Base-by-base conservation (phyloP, 2,329 filamentous ascomycete species). In the Colletotrichum sp. region DNA sequence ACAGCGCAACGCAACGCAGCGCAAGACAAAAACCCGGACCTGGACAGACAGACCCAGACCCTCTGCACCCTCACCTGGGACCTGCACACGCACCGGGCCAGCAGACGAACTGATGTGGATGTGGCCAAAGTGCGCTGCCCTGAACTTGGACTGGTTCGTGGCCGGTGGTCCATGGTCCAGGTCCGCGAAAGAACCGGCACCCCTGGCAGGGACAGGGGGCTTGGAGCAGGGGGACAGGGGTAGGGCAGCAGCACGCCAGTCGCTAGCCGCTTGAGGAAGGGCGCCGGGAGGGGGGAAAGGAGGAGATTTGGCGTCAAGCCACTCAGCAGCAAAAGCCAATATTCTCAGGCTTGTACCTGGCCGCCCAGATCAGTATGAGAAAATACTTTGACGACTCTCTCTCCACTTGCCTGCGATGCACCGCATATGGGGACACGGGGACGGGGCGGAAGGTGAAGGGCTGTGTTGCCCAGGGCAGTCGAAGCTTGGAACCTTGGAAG, bases 261-360 rank as follows among this genome's bases (percentile, higher is more conserved):
- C n/a, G 44, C 44, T 52, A 22, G 44, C 44, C 63, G 63, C 39
- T 48, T 27, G 27, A 52, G 39, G 39, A 27, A 48, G 34, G 48
- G 52, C n/a, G 64, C 27, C 27, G 22, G 73, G 73, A 63, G 39
- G 73, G 74, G 71, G 71, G 44, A 57, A 48, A 72, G 71, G 65
- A 61, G 71, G 74, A 76, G 74, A 74, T 76, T 74, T 76, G 66
- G 74, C 74, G 71, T 76, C 71, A 59, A 74, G 74, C 71, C 68
- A 72, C 72, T 44, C 48, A 75, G 69, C 73, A 44, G 28, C 57
- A 32, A 52, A 52, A 52, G 44, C 44, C 44, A 65, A 15, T 44
- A 72, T 59, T 36, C 39, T 22, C 59, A 59, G 12, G 68, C 55
- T 61, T 27, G 61, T 64, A 44, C 15, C 32, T 19, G 11, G 25